Percentiles rank a stretch among this genome's conserved stretches.
phyloP scores from a whole-genome alignment of 768 basidiomycete genomes.

The Zangia roseola region DNA sequence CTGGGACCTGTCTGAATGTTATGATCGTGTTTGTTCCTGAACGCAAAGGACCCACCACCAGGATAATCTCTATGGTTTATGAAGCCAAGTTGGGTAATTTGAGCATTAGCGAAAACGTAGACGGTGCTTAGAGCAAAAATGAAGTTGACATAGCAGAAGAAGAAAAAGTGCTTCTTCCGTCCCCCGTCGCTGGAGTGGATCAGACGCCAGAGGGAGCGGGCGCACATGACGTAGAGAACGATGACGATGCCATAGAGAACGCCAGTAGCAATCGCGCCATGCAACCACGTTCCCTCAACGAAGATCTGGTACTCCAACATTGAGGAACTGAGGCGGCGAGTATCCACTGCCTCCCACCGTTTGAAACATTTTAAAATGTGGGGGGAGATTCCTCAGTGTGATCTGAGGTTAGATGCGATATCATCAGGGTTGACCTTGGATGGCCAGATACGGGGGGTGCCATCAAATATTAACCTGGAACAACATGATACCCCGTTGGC shows the following conservation, averaged over 20 bases:
- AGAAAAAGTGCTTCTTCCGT: conserved; percentile 22
- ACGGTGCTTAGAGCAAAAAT: conserved; percentile 29
- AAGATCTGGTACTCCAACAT: too few species aligned
- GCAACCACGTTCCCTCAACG: conserved; percentile 30
- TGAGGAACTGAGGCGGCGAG: too few species aligned
- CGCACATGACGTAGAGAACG: conserved; percentile 26
- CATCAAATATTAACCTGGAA: too few species aligned
- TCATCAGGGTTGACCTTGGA: too few species aligned
- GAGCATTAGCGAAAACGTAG: conserved; percentile 21
- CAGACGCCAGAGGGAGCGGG: conserved; percentile 27
- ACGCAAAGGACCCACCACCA: conserved; percentile 18
- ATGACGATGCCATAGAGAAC: conserved; percentile 29
- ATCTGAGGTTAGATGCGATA: too few species aligned
- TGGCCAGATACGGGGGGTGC: too few species aligned
- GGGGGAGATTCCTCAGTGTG: too few species aligned
- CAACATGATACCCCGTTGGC: too few species aligned
- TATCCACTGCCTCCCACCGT: too few species aligned
- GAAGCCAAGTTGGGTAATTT: conserved; percentile 30
- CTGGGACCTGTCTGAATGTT: conserved; percentile 19
- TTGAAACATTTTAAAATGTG: too few species aligned
- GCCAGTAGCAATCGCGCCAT: conserved; percentile 29
- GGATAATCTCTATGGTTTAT: conserved; percentile 33
- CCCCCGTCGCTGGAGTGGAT: conserved; percentile 11
- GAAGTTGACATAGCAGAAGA: conserved; percentile 29
- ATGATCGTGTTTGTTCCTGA: neutral